A percentile compares a stretch with the other conserved stretches of the same genome.
phyloP scores from a whole-genome alignment of 768 basidiomycete genomes.

The Obba rivulosa region DNA sequence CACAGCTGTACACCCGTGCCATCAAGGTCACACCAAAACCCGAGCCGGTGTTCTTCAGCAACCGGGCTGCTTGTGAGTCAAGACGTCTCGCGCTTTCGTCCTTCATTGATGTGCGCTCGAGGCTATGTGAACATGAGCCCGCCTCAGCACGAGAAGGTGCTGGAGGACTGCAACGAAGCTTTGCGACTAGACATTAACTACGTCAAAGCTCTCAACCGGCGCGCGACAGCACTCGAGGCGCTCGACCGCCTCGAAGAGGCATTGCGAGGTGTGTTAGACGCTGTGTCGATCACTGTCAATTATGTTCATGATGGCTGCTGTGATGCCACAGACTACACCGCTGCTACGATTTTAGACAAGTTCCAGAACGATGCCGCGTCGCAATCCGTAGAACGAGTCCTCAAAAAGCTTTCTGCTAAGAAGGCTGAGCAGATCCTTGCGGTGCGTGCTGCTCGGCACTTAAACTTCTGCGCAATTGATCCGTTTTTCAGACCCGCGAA shows the following conservation, averaged over 20 bases:
- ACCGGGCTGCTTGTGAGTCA: slow-evolving; percentile 88
- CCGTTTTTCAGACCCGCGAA: slow-evolving; percentile 52
- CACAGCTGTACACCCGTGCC: slow-evolving; percentile 66
- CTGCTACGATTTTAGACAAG: slow-evolving; percentile 91
- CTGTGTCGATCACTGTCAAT: not conserved
- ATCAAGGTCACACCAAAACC: slow-evolving; percentile 70
- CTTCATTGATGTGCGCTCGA: slow-evolving; percentile 21
- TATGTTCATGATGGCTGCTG: not conserved
- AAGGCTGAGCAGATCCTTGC: slow-evolving; percentile 70
- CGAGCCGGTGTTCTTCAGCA: slow-evolving; percentile 93
- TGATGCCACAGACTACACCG: slow-evolving; percentile 73
- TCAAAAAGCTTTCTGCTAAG: slow-evolving; percentile 73
- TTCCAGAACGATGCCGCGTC: slow-evolving; percentile 82
- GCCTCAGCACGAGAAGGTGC: slow-evolving; percentile 75
- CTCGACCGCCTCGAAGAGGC: slow-evolving; percentile 72
- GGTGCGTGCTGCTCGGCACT: slow-evolving; percentile 32
- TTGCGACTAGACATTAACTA: slow-evolving; percentile 79
- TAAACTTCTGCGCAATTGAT: slow-evolving; percentile 1
- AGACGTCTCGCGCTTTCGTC: not conserved
- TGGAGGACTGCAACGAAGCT: slow-evolving; percentile 86
- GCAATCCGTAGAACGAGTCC: slow-evolving; percentile 83
- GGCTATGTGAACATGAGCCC: slow-evolving; percentile 91
- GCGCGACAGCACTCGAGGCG: slow-evolving; percentile 79
- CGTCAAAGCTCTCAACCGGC: slow-evolving; percentile 86
- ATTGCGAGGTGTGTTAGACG: slow-evolving; percentile 55